These are phyloP conservation scores for Phaffia rhodozyma DNA, from an alignment of 1,284 basidiomycete species.

Conservation along the genomic window DNA sequence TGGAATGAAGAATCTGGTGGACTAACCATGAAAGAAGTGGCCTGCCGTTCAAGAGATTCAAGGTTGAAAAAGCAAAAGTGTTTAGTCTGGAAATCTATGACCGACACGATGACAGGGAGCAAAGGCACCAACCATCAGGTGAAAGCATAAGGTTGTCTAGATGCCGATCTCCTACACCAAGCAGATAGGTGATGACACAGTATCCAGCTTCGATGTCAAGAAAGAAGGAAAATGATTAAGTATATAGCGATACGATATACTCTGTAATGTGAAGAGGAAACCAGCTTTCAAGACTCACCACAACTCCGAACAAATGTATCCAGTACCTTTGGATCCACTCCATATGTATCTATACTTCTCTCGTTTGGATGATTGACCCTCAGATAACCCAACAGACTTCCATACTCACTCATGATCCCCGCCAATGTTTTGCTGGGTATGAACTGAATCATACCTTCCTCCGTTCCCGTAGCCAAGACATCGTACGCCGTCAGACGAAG, in stretches of 20 bases:
- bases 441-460: constrained; percentile 94
- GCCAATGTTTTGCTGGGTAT: constrained; percentile 92
- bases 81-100: constrained; percentile 6
- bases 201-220: constrained; percentile 62
- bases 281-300: constrained; percentile 48
- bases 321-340: constrained; percentile 80
- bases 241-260: constrained; percentile 14
- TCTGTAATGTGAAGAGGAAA: neutral
- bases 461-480: constrained; percentile 81
- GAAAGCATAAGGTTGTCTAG: constrained; percentile 88
- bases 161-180: constrained; percentile 96
- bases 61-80: neutral
- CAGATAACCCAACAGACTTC: constrained; percentile 81
- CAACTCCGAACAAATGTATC: constrained; percentile 96
- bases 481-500: constrained; percentile 84
- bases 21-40: constrained; percentile 71
- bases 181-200: constrained; percentile 91
- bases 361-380: constrained; percentile 77
- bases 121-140: constrained; percentile 63
- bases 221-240: constrained; percentile 2
- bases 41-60: constrained; percentile 34
- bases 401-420: constrained; percentile 80
- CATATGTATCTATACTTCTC: constrained; percentile 55
- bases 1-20: neutral
- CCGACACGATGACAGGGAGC: constrained; percentile 28